phyloP scores from a whole-genome alignment of 768 basidiomycete species.

The Mycena chlorophos region DNA sequence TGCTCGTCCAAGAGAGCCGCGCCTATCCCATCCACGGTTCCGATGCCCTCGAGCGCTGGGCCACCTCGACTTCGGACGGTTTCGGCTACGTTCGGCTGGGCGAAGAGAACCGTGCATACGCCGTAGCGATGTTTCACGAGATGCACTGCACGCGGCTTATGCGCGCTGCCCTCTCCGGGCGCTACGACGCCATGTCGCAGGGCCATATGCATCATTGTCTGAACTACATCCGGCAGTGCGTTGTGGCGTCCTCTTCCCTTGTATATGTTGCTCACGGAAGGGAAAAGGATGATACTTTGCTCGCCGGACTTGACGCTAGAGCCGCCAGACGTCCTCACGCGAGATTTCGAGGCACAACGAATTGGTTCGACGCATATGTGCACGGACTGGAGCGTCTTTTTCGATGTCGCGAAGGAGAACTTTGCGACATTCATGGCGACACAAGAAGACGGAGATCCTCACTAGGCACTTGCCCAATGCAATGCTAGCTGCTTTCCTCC shows the following conservation, averaged over 20 bases:
- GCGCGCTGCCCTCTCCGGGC: conserved; percentile 14
- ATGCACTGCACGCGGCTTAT: conserved; percentile 34
- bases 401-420: conserved; percentile 22
- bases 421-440: conserved; percentile 19
- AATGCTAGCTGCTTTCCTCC: too few relatives aligned
- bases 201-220: conserved; percentile 25
- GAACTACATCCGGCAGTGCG: conserved; percentile 24
- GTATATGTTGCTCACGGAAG: not conserved
- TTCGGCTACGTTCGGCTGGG: conserved; percentile 35
- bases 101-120: conserved; percentile 29
- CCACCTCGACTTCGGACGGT: conserved; percentile 27
- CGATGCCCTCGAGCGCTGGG: conserved; percentile 30
- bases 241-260: not conserved
- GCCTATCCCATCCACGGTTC: conserved; percentile 28
- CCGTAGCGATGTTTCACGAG: conserved; percentile 35
- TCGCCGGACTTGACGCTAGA: conserved; percentile 23
- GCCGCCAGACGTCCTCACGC: conserved; percentile 18
- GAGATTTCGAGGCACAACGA: conserved; percentile 19
- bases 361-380: conserved; percentile 27
- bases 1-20: conserved; percentile 31
- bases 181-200: conserved; percentile 4
- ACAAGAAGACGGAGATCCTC: not conserved
- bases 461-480: too few relatives aligned
- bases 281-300: conserved; percentile 18
- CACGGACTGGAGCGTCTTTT: conserved; percentile 27